Evolutionary conservation across 2,329 filamentous ascomycete species (phyloP), one percentile per base, ranked within the genome.

Genomic region (Ascochyta clinopodiicola): DNA sequence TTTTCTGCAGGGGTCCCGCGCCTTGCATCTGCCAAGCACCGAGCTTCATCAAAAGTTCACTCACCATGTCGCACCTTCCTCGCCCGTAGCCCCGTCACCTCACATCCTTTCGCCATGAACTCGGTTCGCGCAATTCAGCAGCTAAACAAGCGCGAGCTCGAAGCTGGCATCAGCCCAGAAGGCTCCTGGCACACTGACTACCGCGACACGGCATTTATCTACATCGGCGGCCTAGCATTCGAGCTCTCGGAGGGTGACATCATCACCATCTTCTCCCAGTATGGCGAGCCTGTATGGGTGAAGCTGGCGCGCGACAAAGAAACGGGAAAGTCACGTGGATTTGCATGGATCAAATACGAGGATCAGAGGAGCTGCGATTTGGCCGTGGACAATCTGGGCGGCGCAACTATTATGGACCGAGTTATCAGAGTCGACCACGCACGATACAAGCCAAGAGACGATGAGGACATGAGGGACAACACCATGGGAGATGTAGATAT

Each of bases 131-230:
- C 92, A 55, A 95, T 97, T 58, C 91, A 96, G 75, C 87, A 89
- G 74, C 89, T 99, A 56, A 99, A 99, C 76, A 92, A 95, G 80
- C 88, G 88, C 66, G 95, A 99, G 78, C 90, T 99, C 59, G 93
- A 97, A 76, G 88, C 92, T 74, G 91, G 89, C 68, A 93, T 92
- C 65, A 84, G 88, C 2, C 88, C 93, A 37, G 88, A 92, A 77
- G 94, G 89, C 61, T 97, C 94, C 53, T 98, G 94, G 94, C 94
- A 98, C 75, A 88, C 89, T 75, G 96, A 99, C 80, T 99, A 98
- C 79, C 91, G 92, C 78, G 95, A 96, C 79, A 98, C 95, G 2
- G 96, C 95, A 56, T 99, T 94, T 76, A 81, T 99, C 73, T 96
- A 97, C 81, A 93, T 99, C 66, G 96, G 96, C 71, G 94, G 94